Evolutionary conservation across 176 grass and related monocot species (phyloP), one percentile per base, ranked within the genome.

Genomic region (Miscanthus lutarioriparius): DNA sequence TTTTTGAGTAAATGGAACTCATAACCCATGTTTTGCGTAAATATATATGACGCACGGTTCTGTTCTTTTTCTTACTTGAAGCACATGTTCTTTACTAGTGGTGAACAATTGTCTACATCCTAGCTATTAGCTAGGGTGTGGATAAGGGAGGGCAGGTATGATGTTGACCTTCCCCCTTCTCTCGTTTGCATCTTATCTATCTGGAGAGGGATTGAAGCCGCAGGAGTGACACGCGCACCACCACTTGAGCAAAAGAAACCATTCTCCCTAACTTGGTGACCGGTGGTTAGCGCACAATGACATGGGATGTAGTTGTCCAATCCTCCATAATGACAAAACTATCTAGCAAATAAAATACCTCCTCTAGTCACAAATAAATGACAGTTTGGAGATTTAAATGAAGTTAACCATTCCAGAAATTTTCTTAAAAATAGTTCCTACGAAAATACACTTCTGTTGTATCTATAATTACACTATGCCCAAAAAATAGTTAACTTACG

Each of bases 71-170:
- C 22, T 56, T 59, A n/a, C 7, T n/a, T 58, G 2, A 58, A n/a
- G 22, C 22, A 61, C n/a, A 61, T 25, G 56, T 25, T 0, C 10
- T 25, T 23, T 8, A 25, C 3, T 62, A 11, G 56, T 61, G 56
- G 56, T 61, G 58, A 62, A 62, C n/a, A 62, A 62, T 62, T 62
- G 22, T 59, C 58, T 3, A 26, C 56, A 62, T 25, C 58, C n/a
- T 62, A 62, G 10, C 58, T 62, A 30, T 2, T 30, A 62, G n/a
- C 10, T 59, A 22, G 8, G 26, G 33, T 56, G 12, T 45, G 81
- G 81, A 88, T 88, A 88, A 84, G 81, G 45, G 19, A 87, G 62
- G n/a, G 68, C 45, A 73, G 67, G 41, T 44, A 63, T 22, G 47
- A 48, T 7, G n/a, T 26, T 62, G 58, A 62, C n/a, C 9, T 62